A percentile compares a stretch with the other conserved stretches of the same genome.
Evolutionary conservation across 2,329 filamentous ascomycete genomes (phyloP).

Genomic region (Pseudogymnoascus sp.): DNA sequence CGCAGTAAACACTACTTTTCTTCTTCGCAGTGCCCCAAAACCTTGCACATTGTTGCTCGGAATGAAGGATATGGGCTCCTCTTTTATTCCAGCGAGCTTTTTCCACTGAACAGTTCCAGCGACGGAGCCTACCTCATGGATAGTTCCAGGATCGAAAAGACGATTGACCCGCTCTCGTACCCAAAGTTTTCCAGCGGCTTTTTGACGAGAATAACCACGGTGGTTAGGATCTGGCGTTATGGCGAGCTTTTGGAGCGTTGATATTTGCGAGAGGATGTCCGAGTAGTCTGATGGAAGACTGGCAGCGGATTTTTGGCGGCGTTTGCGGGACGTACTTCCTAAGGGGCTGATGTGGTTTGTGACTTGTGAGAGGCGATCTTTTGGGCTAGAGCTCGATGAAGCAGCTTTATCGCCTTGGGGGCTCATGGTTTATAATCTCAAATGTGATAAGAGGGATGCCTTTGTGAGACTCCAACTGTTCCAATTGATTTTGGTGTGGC

Average conservation of each 20-base stretch:
- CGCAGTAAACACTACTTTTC: slow-evolving; percentile 50
- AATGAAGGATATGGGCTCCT: slow-evolving; percentile 42
- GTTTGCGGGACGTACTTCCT: slow-evolving; percentile 20
- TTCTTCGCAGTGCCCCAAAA: slow-evolving; percentile 41
- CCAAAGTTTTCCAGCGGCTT: slow-evolving; percentile 56
- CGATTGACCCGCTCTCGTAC: slow-evolving; percentile 51
- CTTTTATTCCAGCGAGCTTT: slow-evolving; percentile 33
- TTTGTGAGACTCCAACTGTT: neutral
- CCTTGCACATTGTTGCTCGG: slow-evolving; percentile 58
- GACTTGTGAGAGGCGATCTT: slow-evolving; percentile 26
- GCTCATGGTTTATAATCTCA: neutral
- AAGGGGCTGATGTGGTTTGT: slow-evolving; percentile 21
- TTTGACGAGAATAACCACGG: slow-evolving; percentile 53
- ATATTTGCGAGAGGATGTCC: slow-evolving; percentile 49
- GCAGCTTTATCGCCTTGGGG: neutral
- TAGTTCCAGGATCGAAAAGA: slow-evolving; percentile 47
- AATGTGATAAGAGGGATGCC: neutral
- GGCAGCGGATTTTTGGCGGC: slow-evolving; percentile 11
- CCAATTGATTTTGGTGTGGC: neutral
- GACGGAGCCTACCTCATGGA: slow-evolving; percentile 51
- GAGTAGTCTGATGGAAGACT: slow-evolving; percentile 51
- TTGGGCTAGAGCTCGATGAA: slow-evolving; percentile 11
- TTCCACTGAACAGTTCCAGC: slow-evolving; percentile 52
- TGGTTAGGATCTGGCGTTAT: slow-evolving; percentile 44
- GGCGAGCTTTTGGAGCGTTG: slow-evolving; percentile 42